These are phyloP conservation scores for Penicillium sp. DNA, from an alignment of 2,329 filamentous ascomycete species.

Conservation along the genomic window DNA sequence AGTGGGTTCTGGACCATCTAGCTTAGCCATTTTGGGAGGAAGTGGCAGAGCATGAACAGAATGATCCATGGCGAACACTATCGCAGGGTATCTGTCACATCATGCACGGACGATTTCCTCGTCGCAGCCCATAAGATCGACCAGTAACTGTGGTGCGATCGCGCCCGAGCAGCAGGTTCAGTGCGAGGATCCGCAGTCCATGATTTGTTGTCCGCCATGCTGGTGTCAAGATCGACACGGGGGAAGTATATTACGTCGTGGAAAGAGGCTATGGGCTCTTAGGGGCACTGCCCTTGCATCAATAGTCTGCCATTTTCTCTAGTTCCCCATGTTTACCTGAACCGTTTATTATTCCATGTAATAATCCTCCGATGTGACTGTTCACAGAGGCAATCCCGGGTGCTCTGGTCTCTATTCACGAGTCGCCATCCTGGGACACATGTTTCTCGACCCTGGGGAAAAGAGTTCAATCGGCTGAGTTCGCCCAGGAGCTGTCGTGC, in stretches of 20 bases:
- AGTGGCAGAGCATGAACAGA: constrained; percentile 8
- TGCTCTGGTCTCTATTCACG: not conserved
- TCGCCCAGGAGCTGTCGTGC: constrained; percentile 6
- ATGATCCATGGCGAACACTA: not conserved
- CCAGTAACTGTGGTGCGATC: constrained; percentile 31
- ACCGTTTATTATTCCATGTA: constrained; percentile 4
- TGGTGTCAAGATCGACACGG: constrained; percentile 32
- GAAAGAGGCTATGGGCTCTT: not conserved
- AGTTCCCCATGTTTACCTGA: constrained; percentile 11
- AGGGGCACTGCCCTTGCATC: constrained; percentile 35
- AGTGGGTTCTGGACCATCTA: constrained; percentile 11
- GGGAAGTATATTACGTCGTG: constrained; percentile 10
- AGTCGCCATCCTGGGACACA: not conserved
- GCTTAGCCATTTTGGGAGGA: constrained; percentile 9
- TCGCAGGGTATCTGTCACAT: constrained; percentile 33
- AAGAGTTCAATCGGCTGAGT: not conserved
- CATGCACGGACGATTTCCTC: constrained; percentile 24
- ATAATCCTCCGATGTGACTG: constrained; percentile 8
- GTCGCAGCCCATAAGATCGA: constrained; percentile 21
- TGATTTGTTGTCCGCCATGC: constrained; percentile 37
- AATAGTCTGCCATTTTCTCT: constrained; percentile 26
- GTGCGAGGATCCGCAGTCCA: constrained; percentile 23
- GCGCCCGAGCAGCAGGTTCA: constrained; percentile 20
- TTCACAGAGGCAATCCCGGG: not conserved
- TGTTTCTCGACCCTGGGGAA: not conserved